Evolutionary conservation across 2,329 filamentous ascomycete genomes (phyloP), one percentile per base, ranked within the genome.

Genomic region (Grosmannia serpens): DNA sequence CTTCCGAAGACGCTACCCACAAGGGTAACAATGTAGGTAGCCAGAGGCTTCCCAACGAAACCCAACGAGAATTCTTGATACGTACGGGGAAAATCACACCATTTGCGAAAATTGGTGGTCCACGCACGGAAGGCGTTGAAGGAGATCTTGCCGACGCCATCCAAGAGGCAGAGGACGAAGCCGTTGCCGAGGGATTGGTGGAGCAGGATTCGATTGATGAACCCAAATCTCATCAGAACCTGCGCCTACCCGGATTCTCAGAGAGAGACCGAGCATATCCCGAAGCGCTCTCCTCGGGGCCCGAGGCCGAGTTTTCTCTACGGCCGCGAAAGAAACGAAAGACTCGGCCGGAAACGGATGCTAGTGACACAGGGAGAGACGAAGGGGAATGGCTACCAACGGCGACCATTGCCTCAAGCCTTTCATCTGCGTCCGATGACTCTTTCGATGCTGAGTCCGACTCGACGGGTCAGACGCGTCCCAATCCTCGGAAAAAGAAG

Each of bases 11-110:
- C 72, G 4, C n/a, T n/a, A 7, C 4, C 15, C 2, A 31, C 55
- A 1, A 71, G 71, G 24, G 71, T 75, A 35, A 67, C 69, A 17
- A 3, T 24, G 3, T 20, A 13, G 80, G 79, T 31, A 83, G 80
- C 56, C 78, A 79, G 60, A 83, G 82, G 57, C 73, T 92, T 59
- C 84, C 88, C 1, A 88, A 88, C 61, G 94, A 97, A 74, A 90
- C 82, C 27, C 85, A 89, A 61, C 83, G 91, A 55, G 91, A 96
- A 53, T 99, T 88, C 69, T 80, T 99, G 53, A 94, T 99, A 54
- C 85, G 94, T 31, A 99, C 92, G 0, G 94, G 94, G 61, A 97
- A 97, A 73, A 97, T 99, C 64, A 99, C 94, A 0, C 94, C 94
- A 0, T 99, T 99, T 67, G 88, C 91, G 9, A 88, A 86, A 62